These are phyloP conservation scores for Kazachstania africana DNA, from an alignment of 805 yeast species.

Conservation along the genomic window DNA sequence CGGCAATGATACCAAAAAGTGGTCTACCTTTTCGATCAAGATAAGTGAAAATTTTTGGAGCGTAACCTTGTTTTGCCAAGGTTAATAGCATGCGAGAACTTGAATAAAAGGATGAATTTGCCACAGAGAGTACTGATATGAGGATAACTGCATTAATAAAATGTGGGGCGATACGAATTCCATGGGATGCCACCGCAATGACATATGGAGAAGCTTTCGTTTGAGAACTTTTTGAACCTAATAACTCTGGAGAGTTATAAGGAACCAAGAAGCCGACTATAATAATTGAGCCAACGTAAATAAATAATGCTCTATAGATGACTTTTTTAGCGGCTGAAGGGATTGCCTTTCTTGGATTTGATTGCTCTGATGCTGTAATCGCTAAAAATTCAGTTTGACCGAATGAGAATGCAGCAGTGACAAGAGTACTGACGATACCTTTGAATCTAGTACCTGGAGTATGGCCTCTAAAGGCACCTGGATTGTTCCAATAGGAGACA, in stretches of 20 bases:
- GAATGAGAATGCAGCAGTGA: conserved; percentile 63
- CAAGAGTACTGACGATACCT: conserved; percentile 52
- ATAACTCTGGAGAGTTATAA: conserved; percentile 34
- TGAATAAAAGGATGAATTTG: conserved; percentile 56
- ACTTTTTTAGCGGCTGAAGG: conserved; percentile 52
- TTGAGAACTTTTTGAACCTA: conserved; percentile 40
- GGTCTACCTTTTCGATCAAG: conserved; percentile 51
- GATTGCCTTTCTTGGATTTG: conserved; percentile 37
- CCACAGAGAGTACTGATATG: conserved; percentile 55
- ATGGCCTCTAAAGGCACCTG: conserved; percentile 49
- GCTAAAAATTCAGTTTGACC: conserved; percentile 62
- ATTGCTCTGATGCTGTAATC: conserved; percentile 61
- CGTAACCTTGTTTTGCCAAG: conserved; percentile 41
- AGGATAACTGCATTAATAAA: conserved; percentile 59
- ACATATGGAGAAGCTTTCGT: conserved; percentile 53
- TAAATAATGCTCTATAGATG: conserved; percentile 43
- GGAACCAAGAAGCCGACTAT: conserved; percentile 67
- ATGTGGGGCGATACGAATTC: conserved; percentile 49
- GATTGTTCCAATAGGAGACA: conserved; percentile 35
- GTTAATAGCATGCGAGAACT: conserved; percentile 54
- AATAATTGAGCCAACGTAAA: conserved; percentile 43
- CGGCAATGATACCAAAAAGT: conserved; percentile 40
- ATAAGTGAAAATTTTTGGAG: conserved; percentile 38
- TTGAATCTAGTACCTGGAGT: conserved; percentile 43
- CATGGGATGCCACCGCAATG: conserved; percentile 52